Evolutionary conservation across 2,329 filamentous ascomycete species (phyloP), one percentile per base, ranked within the genome.

Genomic region (Rhexocercosporidium sp.): DNA sequence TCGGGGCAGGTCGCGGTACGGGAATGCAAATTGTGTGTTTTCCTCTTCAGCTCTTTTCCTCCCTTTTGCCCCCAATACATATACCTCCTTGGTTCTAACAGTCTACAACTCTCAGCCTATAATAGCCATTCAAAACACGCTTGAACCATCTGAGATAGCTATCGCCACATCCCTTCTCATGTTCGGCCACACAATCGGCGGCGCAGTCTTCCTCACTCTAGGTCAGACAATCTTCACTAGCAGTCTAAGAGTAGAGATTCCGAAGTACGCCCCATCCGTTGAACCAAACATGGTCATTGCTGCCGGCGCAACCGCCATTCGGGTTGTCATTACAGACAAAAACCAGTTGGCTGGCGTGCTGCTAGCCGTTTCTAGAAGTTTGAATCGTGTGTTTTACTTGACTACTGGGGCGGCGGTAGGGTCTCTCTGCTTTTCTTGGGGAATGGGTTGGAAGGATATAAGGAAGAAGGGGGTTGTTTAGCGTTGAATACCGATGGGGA

Each of bases 391-490:
- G 0, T 83, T 83, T 59, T 83, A 81, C 66, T 62, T 84, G 29
- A 75, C 77, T 5, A 75, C 78, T 1, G 79, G 74, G 0, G 61
- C 78, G 18, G 74, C 76, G 1, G 74, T 67, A 14, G 67, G 59
- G 1, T 72, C 73, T 49, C 78, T 84, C 25, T 25, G 80, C 0
- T 73, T 78, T 1, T 74, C 77, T 0, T 81, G 79, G 73, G 82
- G 81, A 0, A 79, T 85, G 71, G 83, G 83, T 0, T 84, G 81
- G 78, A 77, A 77, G 8, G 79, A 82, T 68, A 76, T 84, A 20
- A 78, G 81, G 29, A 79, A 81, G 70, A 79, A 78, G 70, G 70
- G 69, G 53, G 53, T 39, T 3, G 67, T 41, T 25, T n/a, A 51
- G 46, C 41, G 14, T 46, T 18, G 41, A 46, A 46, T 46, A 46